Evolutionary conservation across 257 asterid species (phyloP).

Genomic region (Primulina tabacum): DNA sequence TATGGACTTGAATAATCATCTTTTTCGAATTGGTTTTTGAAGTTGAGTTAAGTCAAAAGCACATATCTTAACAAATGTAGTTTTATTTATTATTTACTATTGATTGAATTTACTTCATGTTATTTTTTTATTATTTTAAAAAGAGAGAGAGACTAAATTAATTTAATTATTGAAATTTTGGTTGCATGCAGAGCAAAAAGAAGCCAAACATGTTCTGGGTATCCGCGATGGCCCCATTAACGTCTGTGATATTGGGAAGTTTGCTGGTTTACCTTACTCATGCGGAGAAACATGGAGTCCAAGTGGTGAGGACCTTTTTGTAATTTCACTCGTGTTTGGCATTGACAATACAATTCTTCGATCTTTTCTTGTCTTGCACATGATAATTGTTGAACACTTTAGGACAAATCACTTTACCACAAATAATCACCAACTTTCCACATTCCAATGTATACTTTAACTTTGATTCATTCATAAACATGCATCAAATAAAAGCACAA

Average conservation of each 20-base stretch:
- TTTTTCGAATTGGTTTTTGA: no score
- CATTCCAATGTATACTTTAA: no score
- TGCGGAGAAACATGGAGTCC: conserved; percentile 84
- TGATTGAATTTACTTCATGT: no score
- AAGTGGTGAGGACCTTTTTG: conserved; percentile 59
- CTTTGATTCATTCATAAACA: no score
- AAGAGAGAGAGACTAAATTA: no score
- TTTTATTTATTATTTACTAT: no score
- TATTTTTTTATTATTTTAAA: no score
- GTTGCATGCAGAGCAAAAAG: conserved; percentile 68
- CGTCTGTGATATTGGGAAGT: conserved; percentile 76
- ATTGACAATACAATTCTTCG: background rate
- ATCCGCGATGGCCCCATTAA: conserved; percentile 91
- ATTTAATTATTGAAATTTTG: background rate
- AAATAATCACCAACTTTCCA: background rate
- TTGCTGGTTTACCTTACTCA: conserved; percentile 77
- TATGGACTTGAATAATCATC: no score
- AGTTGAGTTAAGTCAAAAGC: no score
- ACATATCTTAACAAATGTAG: no score
- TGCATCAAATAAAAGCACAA: no score
- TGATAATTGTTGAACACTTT: background rate
- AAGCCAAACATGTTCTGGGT: conserved; percentile 75
- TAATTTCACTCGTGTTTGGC: background rate
- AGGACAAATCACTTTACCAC: no score
- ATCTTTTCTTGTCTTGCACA: background rate